phyloP scores from a whole-genome alignment of 208 protist genomes.

The Leishmania tarentolae region DNA sequence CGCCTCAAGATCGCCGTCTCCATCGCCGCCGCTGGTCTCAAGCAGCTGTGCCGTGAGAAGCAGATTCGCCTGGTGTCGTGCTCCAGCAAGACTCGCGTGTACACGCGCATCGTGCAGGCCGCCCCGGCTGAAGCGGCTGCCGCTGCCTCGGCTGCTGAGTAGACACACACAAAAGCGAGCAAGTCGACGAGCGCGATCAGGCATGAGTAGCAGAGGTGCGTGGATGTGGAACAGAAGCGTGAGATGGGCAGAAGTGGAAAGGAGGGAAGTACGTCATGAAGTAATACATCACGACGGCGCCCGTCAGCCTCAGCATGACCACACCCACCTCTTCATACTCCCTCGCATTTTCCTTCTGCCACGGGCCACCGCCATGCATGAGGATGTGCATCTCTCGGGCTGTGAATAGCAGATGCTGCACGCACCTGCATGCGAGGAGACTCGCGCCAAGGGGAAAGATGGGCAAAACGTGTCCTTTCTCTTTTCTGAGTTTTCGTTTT shows the following conservation, averaged over 20 bases:
- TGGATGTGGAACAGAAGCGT: not conserved
- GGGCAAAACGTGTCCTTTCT: not conserved
- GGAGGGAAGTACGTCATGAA: not conserved
- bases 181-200: not conserved
- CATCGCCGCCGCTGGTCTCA: slow-evolving; percentile 82
- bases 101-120: slow-evolving; percentile 68
- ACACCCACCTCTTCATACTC: not conserved
- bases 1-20: slow-evolving; percentile 88
- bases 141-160: slow-evolving; percentile 30
- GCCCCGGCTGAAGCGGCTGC: slow-evolving; percentile 32
- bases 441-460: not conserved
- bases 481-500: not conserved
- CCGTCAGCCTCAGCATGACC: not conserved
- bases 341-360: not conserved
- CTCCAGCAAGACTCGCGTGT: slow-evolving; percentile 82
- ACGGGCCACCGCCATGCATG: not conserved
- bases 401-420: not conserved
- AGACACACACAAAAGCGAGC: slow-evolving; percentile 4
- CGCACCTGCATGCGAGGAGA: not conserved
- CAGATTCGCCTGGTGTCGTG: slow-evolving; percentile 80
- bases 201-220: not conserved
- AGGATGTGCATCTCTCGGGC: not conserved
- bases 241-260: not conserved
- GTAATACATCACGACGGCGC: not conserved
- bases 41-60: slow-evolving; percentile 87